Percentiles rank a stretch among this genome's conserved stretches.
Evolutionary conservation across 2,329 filamentous ascomycete genomes (phyloP).

Genomic region (Colletotrichum falcatum): DNA sequence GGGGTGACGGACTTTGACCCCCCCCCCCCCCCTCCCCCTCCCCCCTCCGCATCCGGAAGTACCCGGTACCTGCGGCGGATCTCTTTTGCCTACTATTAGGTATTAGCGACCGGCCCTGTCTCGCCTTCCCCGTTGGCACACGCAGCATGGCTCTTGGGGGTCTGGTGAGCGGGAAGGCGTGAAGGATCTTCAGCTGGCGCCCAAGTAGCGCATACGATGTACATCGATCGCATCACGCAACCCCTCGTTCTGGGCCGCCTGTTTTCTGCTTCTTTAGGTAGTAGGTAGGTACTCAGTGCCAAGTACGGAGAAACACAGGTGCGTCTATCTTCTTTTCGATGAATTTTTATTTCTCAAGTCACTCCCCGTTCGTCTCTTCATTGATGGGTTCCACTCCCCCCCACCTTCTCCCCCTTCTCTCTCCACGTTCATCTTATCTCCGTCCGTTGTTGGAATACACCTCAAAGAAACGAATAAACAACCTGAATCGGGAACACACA

Average conservation of each 20-base stretch:
- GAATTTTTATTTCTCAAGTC: not conserved
- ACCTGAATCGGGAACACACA: not conserved
- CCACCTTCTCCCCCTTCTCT: not conserved
- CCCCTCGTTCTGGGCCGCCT: slow-evolving; percentile 6
- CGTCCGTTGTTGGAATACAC: slow-evolving; percentile 24
- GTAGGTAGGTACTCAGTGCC: not conserved
- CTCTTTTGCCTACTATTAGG: not conserved
- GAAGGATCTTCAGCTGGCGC: not conserved
- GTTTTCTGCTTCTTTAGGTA: not conserved
- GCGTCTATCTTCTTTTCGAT: not conserved
- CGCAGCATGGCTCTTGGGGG: not conserved
- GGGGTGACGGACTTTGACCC: slow-evolving; percentile 13
- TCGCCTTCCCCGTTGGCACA: slow-evolving; percentile 10
- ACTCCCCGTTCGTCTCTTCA: slow-evolving; percentile 8
- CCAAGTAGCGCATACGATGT: slow-evolving; percentile 18
- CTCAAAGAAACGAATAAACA: slow-evolving; percentile 6
- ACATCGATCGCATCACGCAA: not conserved
- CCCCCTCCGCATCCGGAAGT: slow-evolving; percentile 40
- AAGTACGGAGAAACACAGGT: not conserved
- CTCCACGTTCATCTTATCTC: not conserved
- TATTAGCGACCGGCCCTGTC: not conserved
- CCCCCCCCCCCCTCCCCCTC: slow-evolving; percentile 11
- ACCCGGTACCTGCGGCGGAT: slow-evolving; percentile 12
- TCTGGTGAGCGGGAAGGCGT: not conserved
- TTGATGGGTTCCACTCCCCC: not conserved